Base-by-base conservation (phyloP, 768 basidiomycete genomes). In the Crassisporium funariophilum region DNA sequence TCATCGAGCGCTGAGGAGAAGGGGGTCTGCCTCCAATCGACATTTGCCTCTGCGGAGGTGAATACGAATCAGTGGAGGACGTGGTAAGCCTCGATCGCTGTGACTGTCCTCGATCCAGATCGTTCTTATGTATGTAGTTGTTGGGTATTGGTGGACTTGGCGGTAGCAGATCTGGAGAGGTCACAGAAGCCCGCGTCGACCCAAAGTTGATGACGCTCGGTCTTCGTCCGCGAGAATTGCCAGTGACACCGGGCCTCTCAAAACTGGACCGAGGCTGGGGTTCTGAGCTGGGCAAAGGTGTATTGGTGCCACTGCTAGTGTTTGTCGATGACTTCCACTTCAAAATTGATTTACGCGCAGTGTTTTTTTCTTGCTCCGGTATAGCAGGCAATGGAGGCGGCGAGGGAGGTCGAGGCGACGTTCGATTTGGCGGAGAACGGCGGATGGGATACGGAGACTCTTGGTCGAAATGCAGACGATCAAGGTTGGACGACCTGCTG, bases 401-500 rank as follows among this genome's bases (percentile, higher is more conserved):
- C 34, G 60, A 71, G 37, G 56, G 68, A 57, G 58, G 68, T 47
- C 60, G 68, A 20, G 65, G 62, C 17, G 65, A 60, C 43, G 64
- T 58, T 27, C 59, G 55, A 22, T 55, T 40, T 45, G 59, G 50
- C 7, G 61, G 58, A 22, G 63, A 47, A 16, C 64, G 62, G 33
- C 73, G 73, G 25, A 66, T 71, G 13, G 87, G 82, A 64, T 87
- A 86, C 17, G 80, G 82, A 1, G 83, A 79, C 52, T 90, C 85
- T 54, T 87, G 86, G 63, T 91, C 83, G 65, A 86, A 86, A 39
- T 79, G 77, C 45, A 88, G 69, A 15, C 75, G 73, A 52, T 79
- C 78, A 33, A 76, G 50, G 9, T 59, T 56, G 21, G 64, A 59
- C 24, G 56, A 54, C 56, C 66, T 60, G 20, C 56, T 42, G 29